A percentile compares a stretch with the other conserved stretches of the same genome.
phyloP scores from a whole-genome alignment of 164 flowering plant genomes.

The Chloranthus sessilifolius region DNA sequence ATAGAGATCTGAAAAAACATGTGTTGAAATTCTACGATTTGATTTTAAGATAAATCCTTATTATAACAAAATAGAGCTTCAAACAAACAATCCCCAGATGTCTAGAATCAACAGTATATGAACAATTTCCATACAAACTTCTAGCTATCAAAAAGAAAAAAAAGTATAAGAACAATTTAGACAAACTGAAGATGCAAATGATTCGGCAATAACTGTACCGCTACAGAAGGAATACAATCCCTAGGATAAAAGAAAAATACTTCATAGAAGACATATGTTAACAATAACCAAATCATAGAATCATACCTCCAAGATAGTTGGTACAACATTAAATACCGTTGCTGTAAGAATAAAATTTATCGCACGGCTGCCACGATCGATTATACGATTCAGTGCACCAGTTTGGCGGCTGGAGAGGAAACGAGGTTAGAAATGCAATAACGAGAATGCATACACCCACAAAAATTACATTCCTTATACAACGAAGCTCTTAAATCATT shows the following conservation, averaged over 20 bases:
- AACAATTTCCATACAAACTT: too few species aligned
- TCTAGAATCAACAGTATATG: too few species aligned
- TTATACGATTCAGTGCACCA: constrained; percentile 83
- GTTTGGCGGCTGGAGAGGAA: constrained; percentile 77
- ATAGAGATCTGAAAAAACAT: constrained; percentile 73
- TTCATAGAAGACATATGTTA: too few species aligned
- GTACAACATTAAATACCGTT: constrained; percentile 95
- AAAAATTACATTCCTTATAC: not conserved
- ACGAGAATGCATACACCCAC: not conserved
- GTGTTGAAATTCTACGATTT: too few species aligned
- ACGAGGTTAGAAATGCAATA: constrained; percentile 15
- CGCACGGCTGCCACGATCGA: constrained; percentile 99
- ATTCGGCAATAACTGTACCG: not conserved
- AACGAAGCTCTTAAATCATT: too few species aligned
- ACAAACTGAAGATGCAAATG: too few species aligned
- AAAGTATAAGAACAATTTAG: constrained; percentile 3
- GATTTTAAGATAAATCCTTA: too few species aligned
- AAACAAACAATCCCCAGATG: too few species aligned
- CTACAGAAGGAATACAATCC: not conserved
- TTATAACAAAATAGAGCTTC: too few species aligned
- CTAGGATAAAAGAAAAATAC: not conserved
- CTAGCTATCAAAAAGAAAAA: constrained; percentile 23
- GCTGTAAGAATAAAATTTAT: constrained; percentile 89
- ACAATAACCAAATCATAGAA: not conserved
- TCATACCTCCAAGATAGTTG: constrained; percentile 91